phyloP scores from a whole-genome alignment of 2,329 filamentous ascomycete species.

The Botrytis pseudocinerea region DNA sequence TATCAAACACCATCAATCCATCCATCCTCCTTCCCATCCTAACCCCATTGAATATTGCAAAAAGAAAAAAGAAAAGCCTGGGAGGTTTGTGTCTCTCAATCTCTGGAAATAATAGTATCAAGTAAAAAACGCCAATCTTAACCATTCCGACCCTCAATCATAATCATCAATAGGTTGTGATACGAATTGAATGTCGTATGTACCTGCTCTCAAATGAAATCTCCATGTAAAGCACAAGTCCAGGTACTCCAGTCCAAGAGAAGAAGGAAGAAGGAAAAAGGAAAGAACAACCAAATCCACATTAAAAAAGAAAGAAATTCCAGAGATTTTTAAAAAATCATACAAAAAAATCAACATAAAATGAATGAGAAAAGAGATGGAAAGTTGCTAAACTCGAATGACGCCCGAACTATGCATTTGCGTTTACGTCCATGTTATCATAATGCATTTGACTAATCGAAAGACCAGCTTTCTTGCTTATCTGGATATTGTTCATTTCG shows the following conservation, averaged over 20 bases:
- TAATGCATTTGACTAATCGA: constrained; percentile 12
- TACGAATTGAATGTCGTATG: not conserved
- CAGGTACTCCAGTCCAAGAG: not conserved
- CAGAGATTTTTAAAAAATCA: constrained; percentile 10
- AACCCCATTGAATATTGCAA: not conserved
- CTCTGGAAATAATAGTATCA: not conserved
- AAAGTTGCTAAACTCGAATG: constrained; percentile 14
- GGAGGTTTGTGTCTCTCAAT: constrained; percentile 6
- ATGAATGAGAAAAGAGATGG: not conserved
- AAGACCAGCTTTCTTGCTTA: constrained; percentile 17
- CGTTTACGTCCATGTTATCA: constrained; percentile 10
- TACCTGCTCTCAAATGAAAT: not conserved
- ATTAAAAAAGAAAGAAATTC: not conserved
- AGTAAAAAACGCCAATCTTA: constrained; percentile 9
- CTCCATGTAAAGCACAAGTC: not conserved
- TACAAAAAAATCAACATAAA: constrained; percentile 1
- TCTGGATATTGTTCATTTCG: constrained; percentile 28
- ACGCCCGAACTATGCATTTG: constrained; percentile 5
- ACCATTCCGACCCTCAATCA: constrained; percentile 11
- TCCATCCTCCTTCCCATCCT: not conserved
- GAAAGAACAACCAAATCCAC: constrained; percentile 11
- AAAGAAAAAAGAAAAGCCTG: not conserved
- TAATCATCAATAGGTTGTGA: not conserved
- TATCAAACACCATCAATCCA: constrained; percentile 6
- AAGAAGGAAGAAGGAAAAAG: not conserved